Conservation (phyloP, 1,139 yeast species). For the Yamadazyma jaroonii region DNA sequence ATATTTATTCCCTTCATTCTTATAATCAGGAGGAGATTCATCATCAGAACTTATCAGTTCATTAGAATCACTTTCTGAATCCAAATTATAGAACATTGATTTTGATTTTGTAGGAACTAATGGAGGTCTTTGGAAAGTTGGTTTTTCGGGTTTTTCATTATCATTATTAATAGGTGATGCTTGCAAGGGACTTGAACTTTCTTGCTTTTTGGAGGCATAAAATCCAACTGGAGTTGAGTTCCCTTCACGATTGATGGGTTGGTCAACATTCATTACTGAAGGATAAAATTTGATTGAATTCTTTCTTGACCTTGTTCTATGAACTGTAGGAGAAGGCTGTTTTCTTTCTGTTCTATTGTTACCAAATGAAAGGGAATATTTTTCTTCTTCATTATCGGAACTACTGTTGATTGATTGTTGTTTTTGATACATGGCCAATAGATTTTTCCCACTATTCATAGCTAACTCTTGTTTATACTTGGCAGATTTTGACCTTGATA, state of each 20-base stretch:
- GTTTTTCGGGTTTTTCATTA: background rate
- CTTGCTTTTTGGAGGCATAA: constrained; percentile 4
- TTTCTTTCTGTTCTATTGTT: constrained; percentile 3
- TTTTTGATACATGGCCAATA: constrained; percentile 27
- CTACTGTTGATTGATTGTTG: constrained; percentile 12
- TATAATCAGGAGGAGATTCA: constrained; percentile 9
- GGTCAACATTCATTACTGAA: constrained; percentile 16
- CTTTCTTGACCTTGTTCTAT: constrained; percentile 19
- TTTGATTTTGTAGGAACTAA: constrained; percentile 14
- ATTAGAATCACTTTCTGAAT: constrained; percentile 20
- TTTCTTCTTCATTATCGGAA: constrained; percentile 12
- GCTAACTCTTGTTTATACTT: constrained; percentile 21
- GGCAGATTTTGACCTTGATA: constrained; percentile 29
- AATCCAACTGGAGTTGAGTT: constrained; percentile 15
- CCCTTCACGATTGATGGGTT: constrained; percentile 9
- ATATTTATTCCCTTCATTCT: constrained; percentile 11
- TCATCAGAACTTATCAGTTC: constrained; percentile 18
- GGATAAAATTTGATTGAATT: constrained; percentile 34
- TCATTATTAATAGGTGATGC: constrained; percentile 1
- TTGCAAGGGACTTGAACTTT: background rate
- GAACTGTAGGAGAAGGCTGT: constrained; percentile 8
- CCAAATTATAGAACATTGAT: constrained; percentile 35
- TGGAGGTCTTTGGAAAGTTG: constrained; percentile 6
- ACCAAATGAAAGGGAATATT: constrained; percentile 25
- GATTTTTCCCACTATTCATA: constrained; percentile 21